Base-by-base conservation (phyloP, 148 eudicot genomes). In the Amaranthus cruentus region DNA sequence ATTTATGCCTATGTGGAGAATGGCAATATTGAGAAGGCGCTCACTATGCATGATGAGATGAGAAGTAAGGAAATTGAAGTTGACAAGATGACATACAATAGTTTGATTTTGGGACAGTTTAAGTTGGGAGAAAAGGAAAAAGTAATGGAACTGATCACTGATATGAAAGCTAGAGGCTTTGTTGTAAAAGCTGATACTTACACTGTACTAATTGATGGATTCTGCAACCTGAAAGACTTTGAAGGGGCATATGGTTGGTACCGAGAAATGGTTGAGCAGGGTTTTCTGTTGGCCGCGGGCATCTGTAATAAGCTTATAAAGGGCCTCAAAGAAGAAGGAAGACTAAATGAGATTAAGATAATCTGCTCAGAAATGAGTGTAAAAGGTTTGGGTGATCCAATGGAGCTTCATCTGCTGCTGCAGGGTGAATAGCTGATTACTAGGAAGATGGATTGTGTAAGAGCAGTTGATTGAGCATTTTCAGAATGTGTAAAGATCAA, bases 41-140 rank as follows among this genome's bases (percentile, higher is more conserved):
- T 74, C 53, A 57, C 77, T 47, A 79, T 90, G 71, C 74, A 64
- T 46, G 38, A 59, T 71, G 90, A 89, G 81, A 93, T 93, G 98
- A 55, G 67, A 28, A 74, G 82, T 72, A 75, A 54, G 68, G 83
- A 90, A 38, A 73, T 87, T 58, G 77, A 62, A n/a, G 82, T 77
- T 58, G 92, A 93, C 80, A 87, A 72, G 79, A 85, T 86, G 90
- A 89, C 96, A 55, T 93, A 85, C 74, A 86, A 90, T 79, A 84
- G 87, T 77, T 81, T 93, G 78, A 90, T 89, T 65, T 72, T 61
- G 55, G 94, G 85, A 12, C 77, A 78, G 14, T 78, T 90, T 44
- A 86, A 83, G 75, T 81, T 79, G 28, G 87, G 83, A 71, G 84
- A 87, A 52, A 44, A 77, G 58, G 61, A 82, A 49, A 77, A 88